Conservation (phyloP, 495 filamentous ascomycete species). For the Immersiella caudata region DNA sequence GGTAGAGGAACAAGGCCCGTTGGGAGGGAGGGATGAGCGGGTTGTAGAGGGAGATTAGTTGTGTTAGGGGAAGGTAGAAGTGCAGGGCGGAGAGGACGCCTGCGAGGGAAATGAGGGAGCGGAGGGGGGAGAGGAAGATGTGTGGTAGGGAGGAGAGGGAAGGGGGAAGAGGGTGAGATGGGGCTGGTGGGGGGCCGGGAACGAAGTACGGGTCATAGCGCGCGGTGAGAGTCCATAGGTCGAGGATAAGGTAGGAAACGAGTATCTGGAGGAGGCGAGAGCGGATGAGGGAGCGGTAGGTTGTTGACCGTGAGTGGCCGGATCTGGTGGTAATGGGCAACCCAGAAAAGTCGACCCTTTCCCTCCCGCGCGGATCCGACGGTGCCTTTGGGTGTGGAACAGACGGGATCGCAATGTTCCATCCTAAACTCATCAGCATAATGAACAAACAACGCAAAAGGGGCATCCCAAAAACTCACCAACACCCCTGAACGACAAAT, state of each 20-base stretch:
- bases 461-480: conserved; percentile 30
- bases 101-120: conserved; percentile 50
- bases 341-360: conserved; percentile 18
- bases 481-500: conserved; percentile 69
- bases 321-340: conserved; percentile 29
- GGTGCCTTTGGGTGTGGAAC: conserved; percentile 23
- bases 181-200: conserved; percentile 38
- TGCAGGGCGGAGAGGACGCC: conserved; percentile 54
- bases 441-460: not conserved
- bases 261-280: conserved; percentile 51
- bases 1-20: conserved; percentile 66
- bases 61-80: conserved; percentile 50
- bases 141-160: conserved; percentile 47
- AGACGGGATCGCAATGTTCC: conserved; percentile 58
- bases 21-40: conserved; percentile 48
- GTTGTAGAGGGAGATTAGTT: conserved; percentile 44
- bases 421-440: conserved; percentile 49
- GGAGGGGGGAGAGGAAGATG: conserved; percentile 49
- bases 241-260: conserved; percentile 63
- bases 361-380: not conserved
- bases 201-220: conserved; percentile 78
- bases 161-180: conserved; percentile 48
- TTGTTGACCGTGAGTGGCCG: conserved; percentile 43
- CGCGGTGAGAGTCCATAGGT: conserved; percentile 65
- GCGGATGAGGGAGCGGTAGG: conserved; percentile 50